Evolutionary conservation across 768 basidiomycete genomes (phyloP).

Genomic region (Boletus reticulatus): DNA sequence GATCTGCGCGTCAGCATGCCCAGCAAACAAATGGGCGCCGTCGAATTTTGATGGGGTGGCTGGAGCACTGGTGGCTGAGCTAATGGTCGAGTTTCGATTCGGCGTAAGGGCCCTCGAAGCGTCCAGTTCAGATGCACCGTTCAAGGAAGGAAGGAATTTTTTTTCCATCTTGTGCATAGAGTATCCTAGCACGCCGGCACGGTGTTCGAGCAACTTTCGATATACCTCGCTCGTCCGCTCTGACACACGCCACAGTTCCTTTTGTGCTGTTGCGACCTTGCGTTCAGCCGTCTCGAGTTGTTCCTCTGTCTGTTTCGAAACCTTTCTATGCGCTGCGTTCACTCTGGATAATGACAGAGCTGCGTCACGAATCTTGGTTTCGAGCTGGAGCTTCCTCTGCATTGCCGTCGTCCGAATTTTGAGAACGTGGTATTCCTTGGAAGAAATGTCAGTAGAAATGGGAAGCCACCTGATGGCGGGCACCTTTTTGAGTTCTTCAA

Average conservation of each 20-base stretch:
- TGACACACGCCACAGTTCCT: conserved; percentile 66
- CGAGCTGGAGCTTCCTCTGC: conserved; percentile 72
- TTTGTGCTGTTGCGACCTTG: conserved; percentile 69
- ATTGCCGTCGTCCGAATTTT: conserved; percentile 62
- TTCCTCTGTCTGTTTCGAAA: conserved; percentile 63
- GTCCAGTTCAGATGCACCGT: conserved; percentile 36
- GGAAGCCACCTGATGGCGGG: conserved; percentile 24
- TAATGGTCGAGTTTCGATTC: conserved; percentile 48
- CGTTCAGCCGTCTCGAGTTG: conserved; percentile 72
- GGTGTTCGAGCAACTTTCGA: conserved; percentile 72
- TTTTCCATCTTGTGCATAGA: conserved; percentile 69
- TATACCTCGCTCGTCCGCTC: conserved; percentile 63
- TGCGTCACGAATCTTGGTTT: conserved; percentile 88
- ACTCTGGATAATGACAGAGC: conserved; percentile 71
- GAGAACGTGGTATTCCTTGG: conserved; percentile 73
- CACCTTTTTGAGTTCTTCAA: conserved; percentile 71
- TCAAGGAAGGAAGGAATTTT: conserved; percentile 35
- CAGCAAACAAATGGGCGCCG: conserved; percentile 82
- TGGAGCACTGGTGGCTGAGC: conserved; percentile 44
- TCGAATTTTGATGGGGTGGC: conserved; percentile 65
- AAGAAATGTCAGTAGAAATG: background rate
- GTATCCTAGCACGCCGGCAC: conserved; percentile 75
- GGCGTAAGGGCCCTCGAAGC: conserved; percentile 53
- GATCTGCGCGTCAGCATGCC: conserved; percentile 66
- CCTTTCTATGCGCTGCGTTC: conserved; percentile 53